phyloP scores from a whole-genome alignment of 352 stramenopile species.

The Blastocystis hominis region DNA sequence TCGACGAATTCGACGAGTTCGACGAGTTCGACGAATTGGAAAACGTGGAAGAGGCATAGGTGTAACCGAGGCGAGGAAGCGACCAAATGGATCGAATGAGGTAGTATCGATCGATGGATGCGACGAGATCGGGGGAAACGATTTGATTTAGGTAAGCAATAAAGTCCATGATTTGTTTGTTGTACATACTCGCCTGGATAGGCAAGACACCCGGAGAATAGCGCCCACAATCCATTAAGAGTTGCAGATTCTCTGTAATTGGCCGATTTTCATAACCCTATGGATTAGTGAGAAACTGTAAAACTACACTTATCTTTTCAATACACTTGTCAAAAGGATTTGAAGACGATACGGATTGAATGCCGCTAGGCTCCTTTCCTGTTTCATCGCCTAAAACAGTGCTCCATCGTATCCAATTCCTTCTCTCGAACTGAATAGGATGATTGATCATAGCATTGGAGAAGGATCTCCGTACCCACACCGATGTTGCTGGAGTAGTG shows the following conservation, averaged over 20 bases:
- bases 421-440: too few species aligned
- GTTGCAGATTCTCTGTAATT: not conserved
- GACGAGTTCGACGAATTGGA: too few species aligned
- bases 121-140: not conserved
- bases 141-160: not conserved
- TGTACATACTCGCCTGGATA: not conserved
- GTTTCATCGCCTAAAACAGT: too few species aligned
- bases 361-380: too few species aligned
- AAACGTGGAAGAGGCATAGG: not conserved
- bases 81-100: not conserved
- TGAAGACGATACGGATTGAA: not conserved
- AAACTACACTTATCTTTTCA: not conserved
- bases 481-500: too few species aligned
- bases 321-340: slow-evolving; percentile 18
- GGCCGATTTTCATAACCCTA: slow-evolving; percentile 33
- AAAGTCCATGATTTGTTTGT: not conserved
- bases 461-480: too few species aligned
- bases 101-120: not conserved
- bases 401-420: too few species aligned
- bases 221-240: not conserved
- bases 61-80: slow-evolving; percentile 37
- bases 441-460: too few species aligned
- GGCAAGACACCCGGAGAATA: not conserved
- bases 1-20: too few species aligned
- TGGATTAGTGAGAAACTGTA: not conserved